Conservation (phyloP, 495 filamentous ascomycete species). For the Talaromyces stipitatus region DNA sequence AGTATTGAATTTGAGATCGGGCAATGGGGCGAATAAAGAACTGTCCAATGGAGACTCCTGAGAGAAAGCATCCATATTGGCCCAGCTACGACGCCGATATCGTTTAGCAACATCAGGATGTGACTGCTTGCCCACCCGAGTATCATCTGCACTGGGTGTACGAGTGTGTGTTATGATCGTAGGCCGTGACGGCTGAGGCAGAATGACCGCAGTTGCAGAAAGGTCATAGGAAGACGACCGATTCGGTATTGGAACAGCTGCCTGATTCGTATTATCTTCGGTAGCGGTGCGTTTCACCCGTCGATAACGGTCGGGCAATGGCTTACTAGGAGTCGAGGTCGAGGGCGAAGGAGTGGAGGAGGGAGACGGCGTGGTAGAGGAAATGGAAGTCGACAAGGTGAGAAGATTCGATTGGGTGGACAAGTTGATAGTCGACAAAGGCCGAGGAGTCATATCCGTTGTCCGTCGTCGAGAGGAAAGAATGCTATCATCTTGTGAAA, state of each 20-base stretch:
- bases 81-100: conserved; percentile 76
- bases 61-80: conserved; percentile 60
- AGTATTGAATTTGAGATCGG: conserved; percentile 19
- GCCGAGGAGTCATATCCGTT: conserved; percentile 35
- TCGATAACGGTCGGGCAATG: conserved; percentile 62
- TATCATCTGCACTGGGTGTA: conserved; percentile 48
- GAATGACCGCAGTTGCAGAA: conserved; percentile 3
- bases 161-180: conserved; percentile 23
- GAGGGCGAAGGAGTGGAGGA: conserved; percentile 36
- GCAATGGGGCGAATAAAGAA: conserved; percentile 6
- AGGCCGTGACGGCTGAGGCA: conserved; percentile 5
- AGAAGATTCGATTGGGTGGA: conserved; percentile 35
- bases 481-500: conserved; percentile 42
- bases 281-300: conserved; percentile 47
- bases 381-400: conserved; percentile 36
- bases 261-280: conserved; percentile 27
- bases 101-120: conserved; percentile 60
- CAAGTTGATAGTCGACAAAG: conserved; percentile 44
- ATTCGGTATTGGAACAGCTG: conserved; percentile 22
- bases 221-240: conserved; percentile 18
- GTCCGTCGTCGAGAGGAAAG: conserved; percentile 33
- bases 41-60: conserved; percentile 22
- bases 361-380: conserved; percentile 44
- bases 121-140: conserved; percentile 29
- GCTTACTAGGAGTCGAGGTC: conserved; percentile 43